Base-by-base conservation (phyloP, 2,329 filamentous ascomycete genomes). In the Nothophaeocryptopus gaeumannii region DNA sequence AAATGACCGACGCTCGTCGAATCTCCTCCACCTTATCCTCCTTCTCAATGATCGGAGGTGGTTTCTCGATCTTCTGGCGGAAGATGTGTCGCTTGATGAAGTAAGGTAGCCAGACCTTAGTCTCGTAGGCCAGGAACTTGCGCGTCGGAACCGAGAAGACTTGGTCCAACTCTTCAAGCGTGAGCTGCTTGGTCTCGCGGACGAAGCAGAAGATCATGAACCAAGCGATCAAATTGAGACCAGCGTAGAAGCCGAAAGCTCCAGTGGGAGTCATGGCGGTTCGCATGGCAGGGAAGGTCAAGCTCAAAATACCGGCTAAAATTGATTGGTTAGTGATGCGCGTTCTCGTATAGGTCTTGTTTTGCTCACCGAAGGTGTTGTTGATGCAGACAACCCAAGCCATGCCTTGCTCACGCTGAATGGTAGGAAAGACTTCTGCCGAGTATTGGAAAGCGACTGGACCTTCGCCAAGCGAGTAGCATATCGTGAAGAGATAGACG, bases 331-430 rank as follows among this genome's bases (percentile, higher is more conserved):
- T 37, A 55, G 37, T 29, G 30, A 13, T 13, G 20, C 20, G 7
- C 20, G 20, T 26, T 26, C 4, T 26, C 20, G 20, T 26, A 26
- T 7, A 26, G 3, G 20, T 26, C 20, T 26, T 26, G 7, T 7
- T 26, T 26, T 26, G 36, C 54, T 49, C 51, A 67, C 63, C 66
- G 31, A 74, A 75, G 15, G 71, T 73, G 64, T 75, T 74, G 62
- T 82, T 81, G 70, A 81, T 81, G 49, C 78, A 76, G 71, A 79
- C 81, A 10, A 76, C 79, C 39, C 76, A 80, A 0, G 78, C 76
- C 65, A 68, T 68, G 2, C 65, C 67, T 29, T 66, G 62, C 52
- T 73, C 71, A 54, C 74, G 70, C 36, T 74, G 66, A 34, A 73
- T 72, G 13, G 74, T 67, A 0, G 73, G 74, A 59, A 74, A 75